A percentile compares a stretch with the other conserved stretches of the same genome.
These are phyloP conservation scores for Anastatica hierochuntica DNA, from an alignment of 345 rosid species.

Conservation along the genomic window DNA sequence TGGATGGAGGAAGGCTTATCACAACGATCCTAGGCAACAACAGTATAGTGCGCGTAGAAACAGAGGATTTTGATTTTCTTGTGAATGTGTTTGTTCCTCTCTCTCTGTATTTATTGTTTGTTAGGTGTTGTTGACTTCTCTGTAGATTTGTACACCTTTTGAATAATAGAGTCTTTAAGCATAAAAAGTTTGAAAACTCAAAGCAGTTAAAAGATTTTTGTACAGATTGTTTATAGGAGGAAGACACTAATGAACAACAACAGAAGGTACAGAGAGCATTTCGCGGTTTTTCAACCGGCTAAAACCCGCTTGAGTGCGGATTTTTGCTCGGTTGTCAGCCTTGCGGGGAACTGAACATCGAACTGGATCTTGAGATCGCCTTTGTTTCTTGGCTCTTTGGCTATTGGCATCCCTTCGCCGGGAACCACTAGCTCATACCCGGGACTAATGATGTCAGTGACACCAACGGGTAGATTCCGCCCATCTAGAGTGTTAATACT, in stretches of 20 bases:
- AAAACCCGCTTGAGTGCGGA: slow-evolving; percentile 65
- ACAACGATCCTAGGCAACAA: slow-evolving; percentile 5
- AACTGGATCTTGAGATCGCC: slow-evolving; percentile 73
- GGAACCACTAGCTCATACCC: slow-evolving; percentile 73
- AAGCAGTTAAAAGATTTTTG: not conserved
- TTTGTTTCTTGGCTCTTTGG: slow-evolving; percentile 64
- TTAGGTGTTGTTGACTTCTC: not conserved
- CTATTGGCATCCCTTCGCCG: slow-evolving; percentile 87
- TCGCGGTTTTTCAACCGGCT: slow-evolving; percentile 29
- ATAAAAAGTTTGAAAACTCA: not conserved
- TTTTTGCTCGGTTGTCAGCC: slow-evolving; percentile 59
- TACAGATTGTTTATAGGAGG: not conserved
- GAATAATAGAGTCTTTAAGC: slow-evolving; percentile 44
- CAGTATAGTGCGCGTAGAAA: slow-evolving; percentile 25
- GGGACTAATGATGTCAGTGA: slow-evolving; percentile 62
- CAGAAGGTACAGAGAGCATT: not conserved
- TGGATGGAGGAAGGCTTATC: slow-evolving; percentile 23
- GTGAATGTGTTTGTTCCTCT: not conserved
- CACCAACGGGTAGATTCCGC: slow-evolving; percentile 46
- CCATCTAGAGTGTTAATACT: slow-evolving; percentile 57
- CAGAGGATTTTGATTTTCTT: slow-evolving; percentile 42
- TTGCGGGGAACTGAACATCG: slow-evolving; percentile 77
- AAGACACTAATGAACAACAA: not conserved
- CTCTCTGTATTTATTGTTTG: slow-evolving; percentile 9
- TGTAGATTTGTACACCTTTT: not conserved